Evolutionary conservation across 140 eudicot species (phyloP).

Genomic region (Eryngium alpinum): DNA sequence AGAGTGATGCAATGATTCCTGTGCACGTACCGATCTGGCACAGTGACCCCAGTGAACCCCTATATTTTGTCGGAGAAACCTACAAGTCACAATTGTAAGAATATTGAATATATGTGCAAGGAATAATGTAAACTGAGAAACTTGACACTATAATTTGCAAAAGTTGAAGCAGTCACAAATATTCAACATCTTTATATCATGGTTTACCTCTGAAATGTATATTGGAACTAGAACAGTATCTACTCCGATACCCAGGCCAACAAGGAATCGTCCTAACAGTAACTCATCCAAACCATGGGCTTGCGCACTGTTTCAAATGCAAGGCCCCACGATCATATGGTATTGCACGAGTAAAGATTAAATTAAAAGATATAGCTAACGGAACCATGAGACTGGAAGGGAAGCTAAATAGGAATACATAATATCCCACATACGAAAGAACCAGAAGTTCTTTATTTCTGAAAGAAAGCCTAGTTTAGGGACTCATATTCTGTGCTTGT

Average conservation of each 20-base stretch:
- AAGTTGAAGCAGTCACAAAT: neutral
- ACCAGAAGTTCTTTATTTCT: neutral
- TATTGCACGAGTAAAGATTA: constrained; percentile 17
- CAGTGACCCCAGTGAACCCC: constrained; percentile 72
- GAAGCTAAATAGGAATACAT: neutral
- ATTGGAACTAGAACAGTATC: constrained; percentile 89
- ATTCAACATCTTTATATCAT: neutral
- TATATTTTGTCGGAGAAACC: constrained; percentile 84
- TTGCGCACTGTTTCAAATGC: constrained; percentile 67
- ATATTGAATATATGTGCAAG: neutral
- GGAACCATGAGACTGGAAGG: neutral
- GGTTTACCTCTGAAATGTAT: constrained; percentile 81
- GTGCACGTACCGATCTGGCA: constrained; percentile 86
- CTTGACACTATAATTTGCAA: neutral
- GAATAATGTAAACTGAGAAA: neutral
- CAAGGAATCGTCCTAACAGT: constrained; percentile 71
- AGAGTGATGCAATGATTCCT: constrained; percentile 66
- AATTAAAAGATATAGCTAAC: neutral
- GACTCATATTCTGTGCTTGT: neutral
- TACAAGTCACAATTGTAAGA: constrained; percentile 18
- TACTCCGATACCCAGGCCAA: constrained; percentile 92
- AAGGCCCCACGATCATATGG: constrained; percentile 21
- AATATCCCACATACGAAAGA: neutral
- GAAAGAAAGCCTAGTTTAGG: neutral
- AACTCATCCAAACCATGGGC: constrained; percentile 71